A percentile compares a stretch with the other conserved stretches of the same genome.
These are phyloP conservation scores for Cucurbita argyrosperma DNA, from an alignment of 306 rosid genomes.

Conservation along the genomic window DNA sequence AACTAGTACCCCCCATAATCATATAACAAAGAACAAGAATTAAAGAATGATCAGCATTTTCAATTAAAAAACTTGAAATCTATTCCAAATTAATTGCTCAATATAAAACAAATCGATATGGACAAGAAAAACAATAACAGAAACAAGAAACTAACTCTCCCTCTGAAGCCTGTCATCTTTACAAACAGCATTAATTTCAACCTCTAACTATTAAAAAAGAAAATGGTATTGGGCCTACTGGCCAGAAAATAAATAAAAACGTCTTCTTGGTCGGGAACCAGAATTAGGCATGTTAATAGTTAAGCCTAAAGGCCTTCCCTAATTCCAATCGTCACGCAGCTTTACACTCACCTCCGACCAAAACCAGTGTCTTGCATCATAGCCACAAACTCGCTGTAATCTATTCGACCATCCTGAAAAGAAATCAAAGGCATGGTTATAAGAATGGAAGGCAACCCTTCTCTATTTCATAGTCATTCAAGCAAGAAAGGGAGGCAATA, in stretches of 20 bases:
- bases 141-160: constrained; percentile 18
- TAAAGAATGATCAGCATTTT: not conserved
- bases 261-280: constrained; percentile 12
- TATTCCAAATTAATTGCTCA: constrained; percentile 15
- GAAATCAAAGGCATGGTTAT: not conserved
- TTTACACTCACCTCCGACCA: constrained; percentile 25
- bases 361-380: constrained; percentile 90
- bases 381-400: constrained; percentile 80
- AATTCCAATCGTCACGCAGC: constrained; percentile 19
- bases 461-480: not conserved
- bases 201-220: constrained; percentile 16
- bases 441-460: not conserved
- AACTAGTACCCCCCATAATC: not conserved
- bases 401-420: constrained; percentile 94
- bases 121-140: constrained; percentile 16
- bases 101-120: constrained; percentile 14
- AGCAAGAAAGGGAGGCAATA: not conserved
- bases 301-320: constrained; percentile 14
- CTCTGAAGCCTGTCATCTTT: constrained; percentile 23
- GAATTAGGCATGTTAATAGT: constrained; percentile 16
- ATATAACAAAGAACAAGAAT: not conserved
- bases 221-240: constrained; percentile 10
- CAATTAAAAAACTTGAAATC: constrained; percentile 8
- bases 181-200: constrained; percentile 22
- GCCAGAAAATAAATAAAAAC: not conserved